These are phyloP conservation scores for Amanita rimosa DNA, from an alignment of 768 basidiomycete species.

Conservation along the genomic window DNA sequence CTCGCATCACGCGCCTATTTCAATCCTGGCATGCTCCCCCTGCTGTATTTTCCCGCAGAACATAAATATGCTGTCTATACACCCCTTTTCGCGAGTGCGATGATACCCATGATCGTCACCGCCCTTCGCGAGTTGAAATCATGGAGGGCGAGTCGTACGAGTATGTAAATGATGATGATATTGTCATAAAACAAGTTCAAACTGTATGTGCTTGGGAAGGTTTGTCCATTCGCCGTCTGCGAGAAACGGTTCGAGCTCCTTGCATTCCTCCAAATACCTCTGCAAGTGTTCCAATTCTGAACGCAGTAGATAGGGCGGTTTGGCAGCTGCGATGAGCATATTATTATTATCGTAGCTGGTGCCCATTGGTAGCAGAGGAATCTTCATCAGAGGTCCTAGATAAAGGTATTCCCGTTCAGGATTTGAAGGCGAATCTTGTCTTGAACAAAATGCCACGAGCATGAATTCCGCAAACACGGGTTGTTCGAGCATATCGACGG, in stretches of 20 bases:
- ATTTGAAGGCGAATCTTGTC: background rate
- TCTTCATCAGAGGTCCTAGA: background rate
- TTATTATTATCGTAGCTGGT: background rate
- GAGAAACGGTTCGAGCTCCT: background rate
- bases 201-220: background rate
- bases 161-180: background rate
- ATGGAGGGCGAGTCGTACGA: constrained; percentile 30
- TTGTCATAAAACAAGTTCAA: background rate
- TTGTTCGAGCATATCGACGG: background rate
- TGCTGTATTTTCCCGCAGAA: constrained; percentile 95
- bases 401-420: background rate
- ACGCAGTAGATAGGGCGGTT: background rate
- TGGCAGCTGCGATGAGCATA: background rate
- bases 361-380: background rate
- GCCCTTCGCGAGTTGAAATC: constrained; percentile 59
- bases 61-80: constrained; percentile 97
- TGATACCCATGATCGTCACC: constrained; percentile 73
- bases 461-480: background rate
- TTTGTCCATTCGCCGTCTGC: background rate
- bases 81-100: constrained; percentile 85
- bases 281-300: background rate
- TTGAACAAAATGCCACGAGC: background rate
- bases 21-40: constrained; percentile 90
- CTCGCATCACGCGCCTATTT: constrained; percentile 86
- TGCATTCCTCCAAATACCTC: background rate